These are phyloP conservation scores for Martiniozyma abietophila DNA, from an alignment of 805 yeast genomes.

Conservation along the genomic window DNA sequence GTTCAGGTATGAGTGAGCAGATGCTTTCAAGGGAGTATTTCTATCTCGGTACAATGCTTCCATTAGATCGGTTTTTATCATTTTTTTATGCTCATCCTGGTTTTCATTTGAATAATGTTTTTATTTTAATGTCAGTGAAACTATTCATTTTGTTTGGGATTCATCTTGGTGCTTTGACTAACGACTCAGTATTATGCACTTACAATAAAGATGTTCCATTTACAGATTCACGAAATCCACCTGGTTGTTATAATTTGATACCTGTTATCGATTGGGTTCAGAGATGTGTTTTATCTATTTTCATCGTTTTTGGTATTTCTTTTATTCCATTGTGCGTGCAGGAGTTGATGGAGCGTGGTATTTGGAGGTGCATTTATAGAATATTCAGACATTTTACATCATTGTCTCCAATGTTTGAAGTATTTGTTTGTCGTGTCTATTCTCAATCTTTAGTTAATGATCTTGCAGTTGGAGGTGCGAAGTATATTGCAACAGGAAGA, in stretches of 20 bases:
- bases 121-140: conserved; percentile 69
- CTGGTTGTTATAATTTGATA: conserved; percentile 63
- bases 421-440: conserved; percentile 72
- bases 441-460: conserved; percentile 63
- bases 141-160: conserved; percentile 61
- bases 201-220: conserved; percentile 58
- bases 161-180: conserved; percentile 64
- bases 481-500: conserved; percentile 80
- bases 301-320: conserved; percentile 73
- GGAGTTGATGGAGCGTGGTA: conserved; percentile 75
- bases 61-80: conserved; percentile 71
- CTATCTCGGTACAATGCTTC: conserved; percentile 72
- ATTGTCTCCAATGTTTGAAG: conserved; percentile 74
- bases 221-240: conserved; percentile 56
- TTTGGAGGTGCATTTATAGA: conserved; percentile 66
- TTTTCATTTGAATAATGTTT: conserved; percentile 73
- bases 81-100: conserved; percentile 85
- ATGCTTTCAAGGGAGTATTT: conserved; percentile 78
- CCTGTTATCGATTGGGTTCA: conserved; percentile 77
- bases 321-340: conserved; percentile 72
- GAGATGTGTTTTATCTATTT: conserved; percentile 72
- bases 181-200: conserved; percentile 59
- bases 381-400: conserved; percentile 60
- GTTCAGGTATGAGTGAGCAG: conserved; percentile 92
- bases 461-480: conserved; percentile 77